phyloP scores from a whole-genome alignment of 164 flowering plant genomes.

The Berberis vulgaris region DNA sequence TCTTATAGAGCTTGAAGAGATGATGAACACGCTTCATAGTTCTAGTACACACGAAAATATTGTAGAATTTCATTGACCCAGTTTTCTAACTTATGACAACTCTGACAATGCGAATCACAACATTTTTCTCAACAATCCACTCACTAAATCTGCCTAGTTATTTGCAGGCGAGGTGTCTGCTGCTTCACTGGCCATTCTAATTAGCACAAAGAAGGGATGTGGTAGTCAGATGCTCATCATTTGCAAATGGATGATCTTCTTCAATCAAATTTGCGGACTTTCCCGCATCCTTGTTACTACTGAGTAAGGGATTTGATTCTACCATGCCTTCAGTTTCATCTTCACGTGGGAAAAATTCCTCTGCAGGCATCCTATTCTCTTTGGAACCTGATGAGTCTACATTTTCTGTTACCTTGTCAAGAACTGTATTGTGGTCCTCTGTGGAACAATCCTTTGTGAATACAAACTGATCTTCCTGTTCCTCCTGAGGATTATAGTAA shows the following conservation, averaged over 20 bases:
- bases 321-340: slow-evolving; percentile 13
- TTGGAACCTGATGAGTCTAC: slow-evolving; percentile 12
- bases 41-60: too few relatives aligned
- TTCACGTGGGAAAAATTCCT: slow-evolving; percentile 14
- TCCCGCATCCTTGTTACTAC: slow-evolving; percentile 15
- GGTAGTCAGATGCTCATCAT: slow-evolving; percentile 21
- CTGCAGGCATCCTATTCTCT: slow-evolving; percentile 32
- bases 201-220: slow-evolving; percentile 34
- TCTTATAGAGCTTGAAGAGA: too few relatives aligned
- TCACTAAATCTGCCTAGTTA: neutral
- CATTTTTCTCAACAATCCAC: neutral
- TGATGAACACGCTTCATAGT: too few relatives aligned
- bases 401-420: too few relatives aligned
- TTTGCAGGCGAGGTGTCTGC: slow-evolving; percentile 5
- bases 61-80: too few relatives aligned
- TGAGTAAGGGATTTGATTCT: slow-evolving; percentile 36
- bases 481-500: slow-evolving; percentile 2
- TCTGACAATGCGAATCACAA: neutral
- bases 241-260: slow-evolving; percentile 54
- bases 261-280: slow-evolving; percentile 15
- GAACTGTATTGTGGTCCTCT: neutral
- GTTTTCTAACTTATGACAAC: too few relatives aligned
- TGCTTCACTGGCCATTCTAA: neutral
- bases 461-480: slow-evolving; percentile 20
- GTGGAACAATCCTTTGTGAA: slow-evolving; percentile 2